Conservation (phyloP, 371 early-diverging fungal species). For the Haplosporangium sp. region DNA sequence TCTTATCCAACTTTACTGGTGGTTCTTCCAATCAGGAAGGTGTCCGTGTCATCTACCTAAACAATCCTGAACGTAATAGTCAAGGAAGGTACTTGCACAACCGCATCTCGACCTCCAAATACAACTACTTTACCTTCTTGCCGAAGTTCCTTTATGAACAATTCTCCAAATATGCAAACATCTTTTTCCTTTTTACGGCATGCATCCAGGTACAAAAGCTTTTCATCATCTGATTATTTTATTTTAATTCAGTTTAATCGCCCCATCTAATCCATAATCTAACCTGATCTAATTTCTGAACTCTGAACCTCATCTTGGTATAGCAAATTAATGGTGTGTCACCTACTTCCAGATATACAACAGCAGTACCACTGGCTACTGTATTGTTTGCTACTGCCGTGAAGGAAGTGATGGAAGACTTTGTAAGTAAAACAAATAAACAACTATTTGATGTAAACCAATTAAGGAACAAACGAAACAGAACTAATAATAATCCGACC, state of each 20-base stretch:
- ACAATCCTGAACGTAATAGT: slow-evolving; percentile 82
- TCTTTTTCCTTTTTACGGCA: slow-evolving; percentile 95
- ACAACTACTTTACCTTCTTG: slow-evolving; percentile 89
- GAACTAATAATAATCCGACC: not conserved
- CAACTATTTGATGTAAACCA: not conserved
- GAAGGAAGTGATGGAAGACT: slow-evolving; percentile 98
- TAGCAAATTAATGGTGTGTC: slow-evolving; percentile 89
- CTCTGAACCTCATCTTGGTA: not conserved
- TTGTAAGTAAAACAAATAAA: slow-evolving; percentile 62
- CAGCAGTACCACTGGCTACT: slow-evolving; percentile 91
- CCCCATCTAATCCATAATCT: not conserved
- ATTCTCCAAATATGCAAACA: slow-evolving; percentile 94
- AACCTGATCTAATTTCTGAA: not conserved
- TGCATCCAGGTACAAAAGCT: slow-evolving; percentile 77
- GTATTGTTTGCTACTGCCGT: slow-evolving; percentile 94
- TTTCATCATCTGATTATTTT: not conserved
- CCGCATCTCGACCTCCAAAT: slow-evolving; percentile 90
- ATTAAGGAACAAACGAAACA: slow-evolving; percentile 3
- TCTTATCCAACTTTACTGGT: slow-evolving; percentile 41
- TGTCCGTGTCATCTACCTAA: slow-evolving; percentile 83
- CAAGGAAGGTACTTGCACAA: slow-evolving; percentile 85
- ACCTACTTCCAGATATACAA: slow-evolving; percentile 89
- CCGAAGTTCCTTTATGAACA: slow-evolving; percentile 95
- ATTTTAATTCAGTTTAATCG: too few relatives aligned
- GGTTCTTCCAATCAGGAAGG: slow-evolving; percentile 45